Conservation (phyloP, 2,329 filamentous ascomycete genomes). For the Neonectria magnoliae region DNA sequence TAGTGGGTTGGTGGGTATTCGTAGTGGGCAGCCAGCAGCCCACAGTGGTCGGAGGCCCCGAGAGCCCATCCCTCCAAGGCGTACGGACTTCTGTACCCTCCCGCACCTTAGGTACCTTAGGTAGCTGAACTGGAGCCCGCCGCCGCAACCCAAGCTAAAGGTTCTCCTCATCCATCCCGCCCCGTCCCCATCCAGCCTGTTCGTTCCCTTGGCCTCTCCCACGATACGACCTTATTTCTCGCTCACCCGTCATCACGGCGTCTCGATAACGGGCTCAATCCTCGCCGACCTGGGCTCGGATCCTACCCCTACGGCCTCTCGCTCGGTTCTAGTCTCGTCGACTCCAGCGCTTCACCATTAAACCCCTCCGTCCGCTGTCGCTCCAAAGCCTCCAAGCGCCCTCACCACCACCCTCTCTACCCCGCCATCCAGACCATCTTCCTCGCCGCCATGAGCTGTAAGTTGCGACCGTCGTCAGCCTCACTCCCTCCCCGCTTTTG, state of each 20-base stretch:
- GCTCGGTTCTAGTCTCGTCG: neutral
- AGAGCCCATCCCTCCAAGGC: neutral
- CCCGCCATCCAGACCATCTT: slow-evolving; percentile 36
- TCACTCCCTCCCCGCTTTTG: slow-evolving; percentile 33
- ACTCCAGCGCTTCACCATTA: neutral
- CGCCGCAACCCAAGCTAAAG: slow-evolving; percentile 17
- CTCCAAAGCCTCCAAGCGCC: neutral
- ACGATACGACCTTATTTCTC: slow-evolving; percentile 7
- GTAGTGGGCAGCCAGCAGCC: neutral
- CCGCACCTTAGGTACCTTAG: too few relatives aligned
- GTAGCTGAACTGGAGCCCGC: slow-evolving; percentile 1
- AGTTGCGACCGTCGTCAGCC: slow-evolving; percentile 43
- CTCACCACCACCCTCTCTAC: slow-evolving; percentile 23
- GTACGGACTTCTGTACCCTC: neutral
- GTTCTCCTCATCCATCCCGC: slow-evolving; percentile 14
- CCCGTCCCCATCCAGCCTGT: neutral
- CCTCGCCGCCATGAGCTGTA: slow-evolving; percentile 45
- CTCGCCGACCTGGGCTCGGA: slow-evolving; percentile 4
- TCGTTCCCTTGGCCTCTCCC: slow-evolving; percentile 1
- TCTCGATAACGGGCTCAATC: slow-evolving; percentile 10
- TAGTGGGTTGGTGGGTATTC: neutral
- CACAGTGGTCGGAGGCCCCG: neutral
- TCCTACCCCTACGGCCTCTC: slow-evolving; percentile 3
- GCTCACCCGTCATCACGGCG: slow-evolving; percentile 11
- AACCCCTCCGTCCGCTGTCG: neutral